Percentiles rank a stretch among this genome's conserved stretches.
phyloP scores from a whole-genome alignment of 2,329 filamentous ascomycete species.

The Penicillium olsonii region DNA sequence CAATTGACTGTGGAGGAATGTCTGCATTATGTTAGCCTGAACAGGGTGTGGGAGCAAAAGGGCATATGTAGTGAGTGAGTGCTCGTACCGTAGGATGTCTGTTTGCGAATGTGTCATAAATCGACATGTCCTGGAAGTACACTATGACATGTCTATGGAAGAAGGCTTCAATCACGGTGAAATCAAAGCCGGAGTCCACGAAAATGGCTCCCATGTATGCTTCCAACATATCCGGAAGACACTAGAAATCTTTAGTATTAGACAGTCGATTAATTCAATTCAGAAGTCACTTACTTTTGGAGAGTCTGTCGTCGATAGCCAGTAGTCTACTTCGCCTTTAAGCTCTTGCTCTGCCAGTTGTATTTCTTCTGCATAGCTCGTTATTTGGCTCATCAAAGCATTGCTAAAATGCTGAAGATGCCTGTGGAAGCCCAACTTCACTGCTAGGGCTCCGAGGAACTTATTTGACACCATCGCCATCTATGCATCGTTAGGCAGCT shows the following conservation, averaged over 20 bases:
- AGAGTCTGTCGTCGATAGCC: conserved; percentile 43
- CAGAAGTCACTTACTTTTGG: conserved; percentile 39
- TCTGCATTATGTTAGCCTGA: conserved; percentile 43
- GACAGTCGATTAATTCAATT: neutral
- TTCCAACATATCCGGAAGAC: conserved; percentile 83
- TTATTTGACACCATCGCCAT: conserved; percentile 99
- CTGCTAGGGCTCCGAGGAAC: conserved; percentile 80
- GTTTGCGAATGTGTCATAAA: conserved; percentile 85
- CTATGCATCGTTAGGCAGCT: conserved; percentile 29
- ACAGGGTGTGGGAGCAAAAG: neutral
- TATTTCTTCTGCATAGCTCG: conserved; percentile 48
- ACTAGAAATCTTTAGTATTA: conserved; percentile 38
- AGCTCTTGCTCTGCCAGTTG: conserved; percentile 33
- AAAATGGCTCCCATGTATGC: conserved; percentile 88
- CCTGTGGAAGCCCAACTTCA: conserved; percentile 73
- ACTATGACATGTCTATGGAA: conserved; percentile 72
- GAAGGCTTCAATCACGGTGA: conserved; percentile 70
- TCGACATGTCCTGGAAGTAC: conserved; percentile 81
- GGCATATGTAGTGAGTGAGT: neutral
- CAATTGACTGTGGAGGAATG: conserved; percentile 67
- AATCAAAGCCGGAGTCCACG: conserved; percentile 83
- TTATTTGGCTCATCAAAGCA: conserved; percentile 47
- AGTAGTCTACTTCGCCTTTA: conserved; percentile 42
- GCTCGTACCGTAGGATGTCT: conserved; percentile 70
- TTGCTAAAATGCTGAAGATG: conserved; percentile 60